A percentile compares a stretch with the other conserved stretches of the same genome.
phyloP scores from a whole-genome alignment of 352 stramenopile species.

The Plasmopara muralis region DNA sequence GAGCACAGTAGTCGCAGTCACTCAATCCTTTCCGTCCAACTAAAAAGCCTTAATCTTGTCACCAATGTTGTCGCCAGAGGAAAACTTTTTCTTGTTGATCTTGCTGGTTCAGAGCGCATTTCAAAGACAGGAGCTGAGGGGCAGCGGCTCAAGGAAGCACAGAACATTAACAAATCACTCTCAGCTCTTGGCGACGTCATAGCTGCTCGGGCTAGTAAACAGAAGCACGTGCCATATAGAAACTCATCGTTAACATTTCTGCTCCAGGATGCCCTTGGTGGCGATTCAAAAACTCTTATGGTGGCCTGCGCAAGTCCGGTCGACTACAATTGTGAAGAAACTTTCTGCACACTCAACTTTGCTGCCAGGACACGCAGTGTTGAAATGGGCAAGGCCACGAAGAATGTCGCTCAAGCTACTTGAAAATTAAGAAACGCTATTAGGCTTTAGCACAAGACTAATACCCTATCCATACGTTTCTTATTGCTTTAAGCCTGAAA shows the following conservation, averaged over 20 bases:
- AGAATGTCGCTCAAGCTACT: slow-evolving; percentile 52
- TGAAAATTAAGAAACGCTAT: too few species aligned
- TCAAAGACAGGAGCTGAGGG: slow-evolving; percentile 85
- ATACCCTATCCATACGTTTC: too few species aligned
- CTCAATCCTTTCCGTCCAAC: slow-evolving; percentile 81
- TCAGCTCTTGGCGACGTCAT: slow-evolving; percentile 97
- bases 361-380: slow-evolving; percentile 77
- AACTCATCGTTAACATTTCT: slow-evolving; percentile 94
- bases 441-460: too few species aligned
- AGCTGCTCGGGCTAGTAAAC: slow-evolving; percentile 72
- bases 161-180: slow-evolving; percentile 93
- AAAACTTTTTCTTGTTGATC: slow-evolving; percentile 86
- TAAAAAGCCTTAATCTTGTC: slow-evolving; percentile 80
- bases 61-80: slow-evolving; percentile 61
- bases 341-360: slow-evolving; percentile 92
- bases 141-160: slow-evolving; percentile 84
- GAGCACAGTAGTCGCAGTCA: slow-evolving; percentile 85
- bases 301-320: slow-evolving; percentile 86
- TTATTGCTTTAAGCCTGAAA: too few species aligned
- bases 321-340: slow-evolving; percentile 90
- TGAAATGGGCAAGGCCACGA: slow-evolving; percentile 86
- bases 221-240: slow-evolving; percentile 91
- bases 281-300: slow-evolving; percentile 92
- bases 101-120: slow-evolving; percentile 86
- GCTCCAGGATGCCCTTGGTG: slow-evolving; percentile 87